Percentiles rank a stretch among this genome's conserved stretches.
These are phyloP conservation scores for Corymbia calophylla DNA, from an alignment of 441 rosid species.

Conservation along the genomic window DNA sequence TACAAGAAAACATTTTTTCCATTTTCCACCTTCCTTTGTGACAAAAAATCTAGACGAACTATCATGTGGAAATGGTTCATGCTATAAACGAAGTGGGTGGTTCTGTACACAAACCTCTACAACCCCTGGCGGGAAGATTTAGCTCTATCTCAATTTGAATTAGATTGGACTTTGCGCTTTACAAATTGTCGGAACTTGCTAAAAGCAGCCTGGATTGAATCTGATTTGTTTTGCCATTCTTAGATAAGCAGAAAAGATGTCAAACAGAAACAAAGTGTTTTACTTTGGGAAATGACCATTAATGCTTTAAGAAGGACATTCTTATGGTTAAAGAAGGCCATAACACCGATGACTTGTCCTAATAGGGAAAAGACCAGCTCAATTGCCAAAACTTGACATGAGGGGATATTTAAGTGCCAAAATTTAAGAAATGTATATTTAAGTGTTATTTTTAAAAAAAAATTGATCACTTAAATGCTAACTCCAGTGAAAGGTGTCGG, in stretches of 20 bases:
- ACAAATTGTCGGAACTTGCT: not conserved
- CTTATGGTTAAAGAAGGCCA: not conserved
- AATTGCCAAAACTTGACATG: too few species aligned
- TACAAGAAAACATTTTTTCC: too few species aligned
- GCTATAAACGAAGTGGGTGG: not conserved
- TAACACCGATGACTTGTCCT: not conserved
- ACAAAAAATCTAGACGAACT: not conserved
- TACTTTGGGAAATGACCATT: not conserved
- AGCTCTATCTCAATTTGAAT: not conserved
- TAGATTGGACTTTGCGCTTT: not conserved
- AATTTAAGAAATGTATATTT: too few species aligned
- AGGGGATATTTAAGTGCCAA: too few species aligned
- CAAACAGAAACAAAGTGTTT: not conserved
- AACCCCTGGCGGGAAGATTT: not conserved
- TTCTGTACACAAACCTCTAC: not conserved
- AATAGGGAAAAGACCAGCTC: not conserved
- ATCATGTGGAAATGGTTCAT: not conserved
- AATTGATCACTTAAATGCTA: too few species aligned
- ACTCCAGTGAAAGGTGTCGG: too few species aligned
- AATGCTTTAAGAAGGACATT: not conserved
- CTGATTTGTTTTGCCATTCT: not conserved
- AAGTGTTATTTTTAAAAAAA: too few species aligned
- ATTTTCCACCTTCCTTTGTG: too few species aligned
- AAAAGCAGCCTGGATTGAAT: not conserved
- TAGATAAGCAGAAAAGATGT: not conserved